Conservation (phyloP, 306 rosid genomes). For the Comarum palustre region DNA sequence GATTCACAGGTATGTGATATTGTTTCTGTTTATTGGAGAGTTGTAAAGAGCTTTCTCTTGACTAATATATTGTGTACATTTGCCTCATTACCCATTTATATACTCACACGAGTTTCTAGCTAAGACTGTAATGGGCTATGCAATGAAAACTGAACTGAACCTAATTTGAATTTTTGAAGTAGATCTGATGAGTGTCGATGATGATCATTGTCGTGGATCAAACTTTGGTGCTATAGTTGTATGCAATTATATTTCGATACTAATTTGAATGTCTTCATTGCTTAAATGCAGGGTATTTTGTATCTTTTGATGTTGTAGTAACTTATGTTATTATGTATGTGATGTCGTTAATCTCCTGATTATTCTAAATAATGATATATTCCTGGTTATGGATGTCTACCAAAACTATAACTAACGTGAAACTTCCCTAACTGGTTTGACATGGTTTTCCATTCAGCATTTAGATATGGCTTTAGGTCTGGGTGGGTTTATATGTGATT, state of each 20-base stretch:
- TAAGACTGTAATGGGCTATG: neutral
- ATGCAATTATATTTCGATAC: neutral
- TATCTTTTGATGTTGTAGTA: neutral
- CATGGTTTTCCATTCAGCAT: neutral
- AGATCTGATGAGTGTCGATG: neutral
- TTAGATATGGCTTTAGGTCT: neutral
- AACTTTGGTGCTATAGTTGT: neutral
- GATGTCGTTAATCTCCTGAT: neutral
- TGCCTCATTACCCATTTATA: neutral
- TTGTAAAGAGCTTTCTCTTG: neutral
- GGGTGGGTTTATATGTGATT: neutral
- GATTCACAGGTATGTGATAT: constrained; percentile 52
- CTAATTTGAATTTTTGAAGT: neutral
- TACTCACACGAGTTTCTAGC: neutral
- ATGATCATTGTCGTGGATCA: neutral
- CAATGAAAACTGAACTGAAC: neutral
- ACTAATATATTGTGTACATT: neutral
- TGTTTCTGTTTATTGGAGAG: neutral
- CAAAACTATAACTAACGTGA: neutral
- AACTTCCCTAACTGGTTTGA: neutral
- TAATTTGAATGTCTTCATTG: neutral
- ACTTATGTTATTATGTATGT: neutral
- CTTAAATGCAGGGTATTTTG: neutral
- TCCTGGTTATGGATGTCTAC: neutral
- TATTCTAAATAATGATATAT: neutral